Conservation (phyloP, 163 green algal species). For the Scenedesmus sp. region DNA sequence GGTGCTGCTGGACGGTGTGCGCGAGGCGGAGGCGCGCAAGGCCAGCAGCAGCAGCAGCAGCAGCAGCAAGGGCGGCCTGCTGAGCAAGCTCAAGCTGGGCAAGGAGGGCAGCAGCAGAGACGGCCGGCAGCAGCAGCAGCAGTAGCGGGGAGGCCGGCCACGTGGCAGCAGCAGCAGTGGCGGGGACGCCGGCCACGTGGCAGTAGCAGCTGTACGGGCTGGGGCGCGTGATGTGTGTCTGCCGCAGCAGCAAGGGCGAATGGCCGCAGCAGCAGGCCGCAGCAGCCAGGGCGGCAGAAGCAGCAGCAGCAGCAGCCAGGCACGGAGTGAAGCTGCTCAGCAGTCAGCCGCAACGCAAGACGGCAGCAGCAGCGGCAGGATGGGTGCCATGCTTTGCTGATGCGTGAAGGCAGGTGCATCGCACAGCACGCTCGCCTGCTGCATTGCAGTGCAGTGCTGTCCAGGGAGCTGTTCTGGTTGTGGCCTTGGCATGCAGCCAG, state of each 20-base stretch:
- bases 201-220: no score
- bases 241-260: neutral
- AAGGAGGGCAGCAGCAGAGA: slow-evolving; percentile 40
- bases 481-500: neutral
- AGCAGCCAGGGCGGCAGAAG: no score
- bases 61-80: slow-evolving; percentile 47
- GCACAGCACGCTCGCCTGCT: no score
- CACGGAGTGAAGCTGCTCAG: no score
- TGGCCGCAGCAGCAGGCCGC: no score
- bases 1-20: slow-evolving; percentile 60
- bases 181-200: neutral
- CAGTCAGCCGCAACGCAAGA: no score
- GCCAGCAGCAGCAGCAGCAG: neutral
- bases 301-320: neutral
- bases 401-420: no score
- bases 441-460: no score
- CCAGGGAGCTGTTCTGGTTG: neutral
- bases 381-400: no score
- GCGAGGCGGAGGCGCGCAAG: slow-evolving; percentile 68
- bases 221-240: no score
- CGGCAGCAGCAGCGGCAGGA: no score
- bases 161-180: neutral
- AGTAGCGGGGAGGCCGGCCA: neutral
- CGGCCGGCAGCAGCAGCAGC: neutral
- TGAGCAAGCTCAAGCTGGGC: slow-evolving; percentile 55